Percentiles rank a stretch among this genome's conserved stretches.
Conservation (phyloP, 257 asterid species). For the Nicotiana tabacum region DNA sequence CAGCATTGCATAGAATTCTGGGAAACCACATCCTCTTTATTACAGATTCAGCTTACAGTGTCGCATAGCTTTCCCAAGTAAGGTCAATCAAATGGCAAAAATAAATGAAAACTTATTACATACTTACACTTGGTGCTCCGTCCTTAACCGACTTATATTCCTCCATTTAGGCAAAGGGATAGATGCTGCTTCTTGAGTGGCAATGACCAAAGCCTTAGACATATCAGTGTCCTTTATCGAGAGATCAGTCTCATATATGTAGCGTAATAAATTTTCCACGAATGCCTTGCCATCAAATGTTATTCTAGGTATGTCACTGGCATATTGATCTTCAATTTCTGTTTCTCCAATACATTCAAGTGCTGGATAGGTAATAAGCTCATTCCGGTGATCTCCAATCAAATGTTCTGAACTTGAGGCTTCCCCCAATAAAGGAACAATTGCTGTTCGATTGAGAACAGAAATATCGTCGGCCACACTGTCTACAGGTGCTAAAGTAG, state of each 20-base stretch:
- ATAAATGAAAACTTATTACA: not conserved
- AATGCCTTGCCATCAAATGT: conserved; percentile 16
- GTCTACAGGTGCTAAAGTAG: conserved; percentile 12
- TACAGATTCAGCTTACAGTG: not conserved
- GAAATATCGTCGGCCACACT: not conserved
- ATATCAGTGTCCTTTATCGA: not conserved
- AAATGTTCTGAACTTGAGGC: not conserved
- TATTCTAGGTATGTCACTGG: conserved; percentile 26
- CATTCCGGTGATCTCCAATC: conserved; percentile 23
- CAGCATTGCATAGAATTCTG: not conserved
- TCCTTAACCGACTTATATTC: conserved; percentile 6
- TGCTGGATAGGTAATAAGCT: conserved; percentile 40
- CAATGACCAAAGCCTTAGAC: conserved; percentile 26
- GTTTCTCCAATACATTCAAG: conserved; percentile 18
- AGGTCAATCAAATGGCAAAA: not conserved
- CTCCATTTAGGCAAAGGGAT: conserved; percentile 20
- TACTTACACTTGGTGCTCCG: conserved; percentile 36
- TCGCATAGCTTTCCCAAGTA: not conserved
- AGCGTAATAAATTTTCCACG: not conserved
- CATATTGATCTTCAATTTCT: conserved; percentile 33
- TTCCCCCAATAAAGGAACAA: not conserved
- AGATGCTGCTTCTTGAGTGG: conserved; percentile 13
- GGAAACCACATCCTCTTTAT: not conserved
- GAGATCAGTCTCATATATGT: not conserved
- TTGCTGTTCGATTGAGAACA: not conserved